Percentiles rank a stretch among this genome's conserved stretches.
Conservation (phyloP, 192 early-diverging fungal genomes). For the Allomyces javanicus region DNA sequence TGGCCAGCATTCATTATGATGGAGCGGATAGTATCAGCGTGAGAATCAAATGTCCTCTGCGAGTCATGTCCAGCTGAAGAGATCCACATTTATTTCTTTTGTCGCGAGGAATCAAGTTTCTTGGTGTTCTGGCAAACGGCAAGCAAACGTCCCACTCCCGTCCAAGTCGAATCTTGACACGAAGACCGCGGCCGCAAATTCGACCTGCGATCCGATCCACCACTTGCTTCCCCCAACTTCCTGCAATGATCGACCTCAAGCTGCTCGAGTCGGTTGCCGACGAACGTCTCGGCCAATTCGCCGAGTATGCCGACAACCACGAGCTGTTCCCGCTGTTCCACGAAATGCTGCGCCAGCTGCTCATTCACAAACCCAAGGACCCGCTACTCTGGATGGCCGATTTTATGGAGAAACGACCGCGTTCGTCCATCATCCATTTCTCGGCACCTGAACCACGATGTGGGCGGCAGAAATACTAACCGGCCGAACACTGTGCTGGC, state of each 20-base stretch:
- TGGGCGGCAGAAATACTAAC: background rate
- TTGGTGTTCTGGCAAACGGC: too few species aligned
- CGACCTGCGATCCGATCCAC: too few species aligned
- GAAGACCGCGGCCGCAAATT: too few species aligned
- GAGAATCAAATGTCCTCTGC: too few species aligned
- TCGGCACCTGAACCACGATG: background rate
- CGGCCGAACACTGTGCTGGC: background rate
- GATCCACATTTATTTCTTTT: too few species aligned
- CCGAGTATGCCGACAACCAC: constrained; percentile 28
- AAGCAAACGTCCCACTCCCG: too few species aligned
- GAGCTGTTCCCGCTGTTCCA: constrained; percentile 30
- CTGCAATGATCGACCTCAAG: background rate
- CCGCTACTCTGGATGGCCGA: constrained; percentile 28
- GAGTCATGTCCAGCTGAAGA: too few species aligned
- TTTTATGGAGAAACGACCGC: constrained; percentile 13
- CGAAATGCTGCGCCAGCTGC: constrained; percentile 12
- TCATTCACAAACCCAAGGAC: constrained; percentile 23
- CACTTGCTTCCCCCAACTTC: too few species aligned
- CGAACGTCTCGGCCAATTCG: constrained; percentile 15
- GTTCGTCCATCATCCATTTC: background rate
- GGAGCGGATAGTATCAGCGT: too few species aligned
- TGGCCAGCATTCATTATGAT: too few species aligned
- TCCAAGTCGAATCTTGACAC: too few species aligned
- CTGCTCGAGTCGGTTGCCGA: constrained; percentile 15
- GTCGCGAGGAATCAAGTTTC: too few species aligned